Evolutionary conservation across 106 monocot species (phyloP).

Genomic region (Hemerocallis citrina): DNA sequence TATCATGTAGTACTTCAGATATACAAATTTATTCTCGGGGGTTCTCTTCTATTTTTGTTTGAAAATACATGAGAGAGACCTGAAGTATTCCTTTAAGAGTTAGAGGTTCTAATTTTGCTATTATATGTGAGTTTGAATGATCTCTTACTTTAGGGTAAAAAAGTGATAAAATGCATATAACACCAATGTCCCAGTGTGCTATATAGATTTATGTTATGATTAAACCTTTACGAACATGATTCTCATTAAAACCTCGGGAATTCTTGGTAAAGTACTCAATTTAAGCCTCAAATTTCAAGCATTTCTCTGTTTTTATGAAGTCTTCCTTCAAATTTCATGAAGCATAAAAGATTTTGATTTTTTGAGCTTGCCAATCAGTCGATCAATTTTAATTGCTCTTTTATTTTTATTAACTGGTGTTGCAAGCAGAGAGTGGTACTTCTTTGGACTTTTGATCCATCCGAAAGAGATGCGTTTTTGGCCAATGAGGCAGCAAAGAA

Average conservation of each 20-base stretch:
- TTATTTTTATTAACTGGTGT: neutral
- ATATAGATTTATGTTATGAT: too few species aligned
- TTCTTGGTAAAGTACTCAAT: neutral
- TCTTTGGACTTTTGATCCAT: slow-evolving; percentile 66
- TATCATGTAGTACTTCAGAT: neutral
- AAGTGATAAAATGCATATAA: too few species aligned
- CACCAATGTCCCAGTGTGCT: too few species aligned
- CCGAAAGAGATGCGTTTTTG: slow-evolving; percentile 69
- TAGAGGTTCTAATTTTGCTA: neutral
- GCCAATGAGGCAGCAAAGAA: slow-evolving; percentile 55
- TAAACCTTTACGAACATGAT: neutral
- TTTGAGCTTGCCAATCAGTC: neutral
- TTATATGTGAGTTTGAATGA: neutral
- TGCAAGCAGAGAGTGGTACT: slow-evolving; percentile 43
- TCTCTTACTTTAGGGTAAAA: neutral
- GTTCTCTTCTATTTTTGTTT: neutral
- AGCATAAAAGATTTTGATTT: neutral
- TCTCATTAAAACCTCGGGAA: neutral
- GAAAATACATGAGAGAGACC: neutral
- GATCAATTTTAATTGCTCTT: neutral
- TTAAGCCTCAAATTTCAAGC: neutral
- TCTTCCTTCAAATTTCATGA: neutral
- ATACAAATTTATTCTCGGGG: neutral
- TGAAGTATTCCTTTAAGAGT: neutral
- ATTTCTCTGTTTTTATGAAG: neutral